Percentiles rank a stretch among this genome's conserved stretches.
Conservation (phyloP, 2,329 filamentous ascomycete species). For the Scedosporium apiospermum region DNA sequence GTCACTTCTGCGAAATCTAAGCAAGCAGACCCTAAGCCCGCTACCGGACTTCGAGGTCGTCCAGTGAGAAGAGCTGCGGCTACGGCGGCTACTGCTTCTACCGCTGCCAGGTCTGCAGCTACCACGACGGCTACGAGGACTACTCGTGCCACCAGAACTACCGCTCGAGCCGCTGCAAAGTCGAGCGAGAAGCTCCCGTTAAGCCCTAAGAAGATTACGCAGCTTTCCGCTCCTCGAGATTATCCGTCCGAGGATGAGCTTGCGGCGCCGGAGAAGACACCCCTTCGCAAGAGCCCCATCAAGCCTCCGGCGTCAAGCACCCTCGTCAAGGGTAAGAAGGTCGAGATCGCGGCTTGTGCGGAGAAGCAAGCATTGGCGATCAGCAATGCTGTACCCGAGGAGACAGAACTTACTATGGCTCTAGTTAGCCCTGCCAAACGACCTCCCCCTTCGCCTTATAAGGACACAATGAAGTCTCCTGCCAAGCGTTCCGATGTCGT, state of each 20-base stretch:
- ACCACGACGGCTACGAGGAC: slow-evolving; percentile 14
- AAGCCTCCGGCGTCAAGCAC: slow-evolving; percentile 28
- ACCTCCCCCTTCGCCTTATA: slow-evolving; percentile 40
- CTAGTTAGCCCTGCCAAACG: slow-evolving; percentile 49
- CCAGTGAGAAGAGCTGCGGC: slow-evolving; percentile 36
- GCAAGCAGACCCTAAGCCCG: slow-evolving; percentile 14
- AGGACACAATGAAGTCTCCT: slow-evolving; percentile 46
- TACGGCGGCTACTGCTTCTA: slow-evolving; percentile 13
- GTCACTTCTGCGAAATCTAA: slow-evolving; percentile 22
- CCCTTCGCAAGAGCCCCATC: slow-evolving; percentile 45
- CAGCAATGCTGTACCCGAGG: background rate
- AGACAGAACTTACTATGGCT: slow-evolving; percentile 15
- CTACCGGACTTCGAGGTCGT: slow-evolving; percentile 26
- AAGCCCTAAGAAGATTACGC: slow-evolving; percentile 56
- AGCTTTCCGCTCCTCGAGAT: slow-evolving; percentile 28
- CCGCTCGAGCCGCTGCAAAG: slow-evolving; percentile 16
- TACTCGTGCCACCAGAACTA: slow-evolving; percentile 19
- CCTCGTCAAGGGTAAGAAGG: slow-evolving; percentile 2
- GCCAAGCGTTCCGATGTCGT: slow-evolving; percentile 42
- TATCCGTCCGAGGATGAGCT: slow-evolving; percentile 51
- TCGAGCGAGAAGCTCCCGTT: slow-evolving; percentile 39
- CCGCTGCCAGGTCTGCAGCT: slow-evolving; percentile 10
- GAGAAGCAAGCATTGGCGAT: slow-evolving; percentile 10
- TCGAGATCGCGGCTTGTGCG: background rate
- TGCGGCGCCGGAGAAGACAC: slow-evolving; percentile 37